A percentile compares a stretch with the other conserved stretches of the same genome.
Evolutionary conservation across 345 rosid genomes (phyloP).

Genomic region (Diplotaxis tenuifolia): DNA sequence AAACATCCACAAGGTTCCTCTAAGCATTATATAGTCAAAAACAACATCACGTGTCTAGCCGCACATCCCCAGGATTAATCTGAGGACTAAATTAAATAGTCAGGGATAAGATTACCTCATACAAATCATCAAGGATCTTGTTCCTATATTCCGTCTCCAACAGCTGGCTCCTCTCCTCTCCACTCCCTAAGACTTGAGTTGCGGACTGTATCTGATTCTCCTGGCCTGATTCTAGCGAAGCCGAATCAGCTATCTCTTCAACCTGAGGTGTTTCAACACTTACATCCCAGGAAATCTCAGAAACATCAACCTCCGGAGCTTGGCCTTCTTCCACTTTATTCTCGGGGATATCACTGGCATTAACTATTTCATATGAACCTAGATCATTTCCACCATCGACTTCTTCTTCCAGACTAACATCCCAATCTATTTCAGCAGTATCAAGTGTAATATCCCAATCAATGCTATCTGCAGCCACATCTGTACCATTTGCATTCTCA

Average conservation of each 20-base stretch:
- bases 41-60: constrained; percentile 9
- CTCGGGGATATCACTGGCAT: constrained; percentile 67
- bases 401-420: constrained; percentile 79
- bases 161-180: constrained; percentile 69
- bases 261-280: constrained; percentile 88
- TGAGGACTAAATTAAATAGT: no score
- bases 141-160: constrained; percentile 87
- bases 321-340: constrained; percentile 42
- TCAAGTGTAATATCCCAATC: constrained; percentile 96
- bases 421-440: constrained; percentile 86
- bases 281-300: constrained; percentile 87
- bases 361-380: constrained; percentile 85
- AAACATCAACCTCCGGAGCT: constrained; percentile 44
- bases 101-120: constrained; percentile 56
- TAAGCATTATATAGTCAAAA: no score
- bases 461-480: constrained; percentile 52
- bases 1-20: no score
- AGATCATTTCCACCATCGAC: constrained; percentile 76
- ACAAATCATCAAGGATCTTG: constrained; percentile 85
- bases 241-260: constrained; percentile 55
- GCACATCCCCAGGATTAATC: not conserved
- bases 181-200: constrained; percentile 43
- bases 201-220: constrained; percentile 41
- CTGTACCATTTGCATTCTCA: constrained; percentile 48
- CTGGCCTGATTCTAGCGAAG: constrained; percentile 36